Conservation (phyloP, 345 rosid genomes). For the Theobroma cacao region DNA sequence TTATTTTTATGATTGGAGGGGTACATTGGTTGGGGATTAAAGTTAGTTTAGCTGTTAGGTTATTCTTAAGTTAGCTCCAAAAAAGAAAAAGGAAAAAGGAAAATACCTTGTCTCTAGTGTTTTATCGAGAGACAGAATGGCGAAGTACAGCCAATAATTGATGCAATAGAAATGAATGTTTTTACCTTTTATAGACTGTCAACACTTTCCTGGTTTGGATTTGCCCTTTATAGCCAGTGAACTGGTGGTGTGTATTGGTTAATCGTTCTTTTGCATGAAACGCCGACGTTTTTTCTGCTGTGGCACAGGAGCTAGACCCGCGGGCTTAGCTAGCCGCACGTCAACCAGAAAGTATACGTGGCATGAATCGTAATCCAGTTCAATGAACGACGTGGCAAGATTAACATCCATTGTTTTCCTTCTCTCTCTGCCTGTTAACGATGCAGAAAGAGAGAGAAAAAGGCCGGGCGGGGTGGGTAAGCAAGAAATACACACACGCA, state of each 20-base stretch:
- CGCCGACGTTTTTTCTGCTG: no score
- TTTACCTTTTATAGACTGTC: no score
- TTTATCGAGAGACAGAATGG: background rate
- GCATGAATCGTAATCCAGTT: background rate
- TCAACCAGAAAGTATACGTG: conserved; percentile 1
- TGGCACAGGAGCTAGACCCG: no score
- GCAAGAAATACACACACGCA: background rate
- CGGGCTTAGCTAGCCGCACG: background rate
- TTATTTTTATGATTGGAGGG: background rate
- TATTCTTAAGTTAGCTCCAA: no score
- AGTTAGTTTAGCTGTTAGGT: background rate
- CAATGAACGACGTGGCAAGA: conserved; percentile 4
- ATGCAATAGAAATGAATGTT: background rate
- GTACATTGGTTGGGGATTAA: background rate
- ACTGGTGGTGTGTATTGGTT: no score
- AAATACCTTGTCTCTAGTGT: background rate
- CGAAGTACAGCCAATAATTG: background rate
- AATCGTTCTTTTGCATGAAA: no score
- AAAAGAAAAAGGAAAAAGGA: background rate
- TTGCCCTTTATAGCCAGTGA: no score
- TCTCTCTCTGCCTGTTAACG: background rate
- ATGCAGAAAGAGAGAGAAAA: background rate
- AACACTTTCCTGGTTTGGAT: no score
- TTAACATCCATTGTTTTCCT: conserved; percentile 2
- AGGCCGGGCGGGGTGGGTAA: no score